Base-by-base conservation (phyloP, 2,329 filamentous ascomycete genomes). In the Alternaria conjuncta region DNA sequence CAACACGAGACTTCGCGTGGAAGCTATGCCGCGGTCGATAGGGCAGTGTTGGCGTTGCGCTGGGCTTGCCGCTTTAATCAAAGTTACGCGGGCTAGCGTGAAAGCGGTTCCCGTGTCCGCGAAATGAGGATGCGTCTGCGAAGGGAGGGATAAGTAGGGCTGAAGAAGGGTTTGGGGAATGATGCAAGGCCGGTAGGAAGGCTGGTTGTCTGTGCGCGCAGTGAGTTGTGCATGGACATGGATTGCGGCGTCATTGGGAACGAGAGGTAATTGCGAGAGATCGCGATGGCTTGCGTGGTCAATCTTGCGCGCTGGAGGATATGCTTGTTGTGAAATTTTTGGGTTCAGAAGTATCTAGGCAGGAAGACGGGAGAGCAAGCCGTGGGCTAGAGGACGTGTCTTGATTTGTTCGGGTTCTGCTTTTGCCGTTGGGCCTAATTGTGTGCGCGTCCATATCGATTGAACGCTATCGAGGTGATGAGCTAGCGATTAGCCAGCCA, bases 21-120 rank as follows among this genome's bases (percentile, higher is more conserved):
- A 71, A 73, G 68, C 66, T 69, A 64, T 69, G 69, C 71, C 71
- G 70, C 59, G 36, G 68, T 57, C 47, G 60, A 55, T 32, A 28
- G 30, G 47, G 28, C 47, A 51, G n/a, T 51, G 21, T 23, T 47
- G 44, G 20, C 20, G 20, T 21, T 21, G 21, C 8, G 20, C 20
- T 20, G 44, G 36, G 50, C 57, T 61, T 58, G 55, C 43, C 44
- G 32, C 55, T 55, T 55, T 61, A 56, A 45, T 51, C 8, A 21
- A 41, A 15, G 49, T 32, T 51, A 23, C 26, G n/a, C 36, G 15
- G 28, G 58, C 58, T 62, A 57, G 55, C 58, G 51, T 57, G 15
- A 46, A 46, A 46, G 53, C 43, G 53, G 60, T 54, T 60, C 49
- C 50, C 61, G 56, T 63, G 57, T 58, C 61, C 50, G 61, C 56